Evolutionary conservation across 1,139 yeast species (phyloP).

Genomic region (Hyphopichia burtonii): DNA sequence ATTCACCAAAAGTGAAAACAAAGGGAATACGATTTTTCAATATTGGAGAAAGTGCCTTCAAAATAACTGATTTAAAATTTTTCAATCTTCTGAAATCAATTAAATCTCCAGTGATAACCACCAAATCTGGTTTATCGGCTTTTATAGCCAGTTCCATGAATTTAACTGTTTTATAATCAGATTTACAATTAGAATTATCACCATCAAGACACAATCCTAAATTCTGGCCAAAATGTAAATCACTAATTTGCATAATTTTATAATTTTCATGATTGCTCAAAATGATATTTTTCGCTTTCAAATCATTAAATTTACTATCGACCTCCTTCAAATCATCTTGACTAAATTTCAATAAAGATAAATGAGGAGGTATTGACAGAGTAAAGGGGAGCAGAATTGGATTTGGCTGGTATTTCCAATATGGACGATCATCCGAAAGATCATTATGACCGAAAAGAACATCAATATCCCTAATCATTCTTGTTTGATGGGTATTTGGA

Average conservation of each 20-base stretch:
- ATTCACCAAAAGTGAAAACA: slow-evolving; percentile 43
- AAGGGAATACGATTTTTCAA: slow-evolving; percentile 30
- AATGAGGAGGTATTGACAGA: slow-evolving; percentile 12
- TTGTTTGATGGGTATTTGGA: slow-evolving; percentile 6
- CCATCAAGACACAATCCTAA: slow-evolving; percentile 19
- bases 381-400: slow-evolving; percentile 13
- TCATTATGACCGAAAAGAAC: slow-evolving; percentile 25
- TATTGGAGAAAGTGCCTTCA: slow-evolving; percentile 38
- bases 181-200: slow-evolving; percentile 15
- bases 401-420: slow-evolving; percentile 16
- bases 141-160: slow-evolving; percentile 27
- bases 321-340: not conserved
- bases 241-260: slow-evolving; percentile 40
- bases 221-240: slow-evolving; percentile 39
- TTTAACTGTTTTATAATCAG: slow-evolving; percentile 29
- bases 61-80: slow-evolving; percentile 33
- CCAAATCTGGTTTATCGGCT: slow-evolving; percentile 32
- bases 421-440: slow-evolving; percentile 16
- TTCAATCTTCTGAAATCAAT: slow-evolving; percentile 24
- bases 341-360: slow-evolving; percentile 9
- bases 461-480: slow-evolving; percentile 23
- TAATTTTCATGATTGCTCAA: slow-evolving; percentile 13
- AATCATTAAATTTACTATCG: not conserved
- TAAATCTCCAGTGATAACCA: slow-evolving; percentile 45
- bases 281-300: slow-evolving; percentile 6